Base-by-base conservation (phyloP, 192 early-diverging fungal species). In the Pilaira anomala region DNA sequence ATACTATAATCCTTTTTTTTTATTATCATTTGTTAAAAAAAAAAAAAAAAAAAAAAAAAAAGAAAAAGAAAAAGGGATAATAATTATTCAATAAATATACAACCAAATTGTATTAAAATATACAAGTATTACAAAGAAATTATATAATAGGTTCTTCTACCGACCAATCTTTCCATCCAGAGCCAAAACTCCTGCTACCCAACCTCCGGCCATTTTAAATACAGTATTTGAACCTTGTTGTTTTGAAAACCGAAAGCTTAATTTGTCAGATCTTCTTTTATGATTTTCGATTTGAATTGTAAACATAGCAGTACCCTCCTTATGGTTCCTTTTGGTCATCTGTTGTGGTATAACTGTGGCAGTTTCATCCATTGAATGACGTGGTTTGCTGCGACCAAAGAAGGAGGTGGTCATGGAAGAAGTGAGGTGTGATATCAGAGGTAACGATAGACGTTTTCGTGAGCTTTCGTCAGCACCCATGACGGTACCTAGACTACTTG, bases 381-480 rank as follows among this genome's bases (percentile, higher is more conserved):
- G n/a, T 1, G 41, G 26, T 53, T 45, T 44, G 6, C 28, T 59
- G 19, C 36, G 54, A 24, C 26, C 26, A 50, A 57, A 63, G 22
- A 63, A 52, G 4, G 62, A 52, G 7, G 39, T 60, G 5, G 66
- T 57, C 49, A 61, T 52, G 7, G 57, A 61, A 33, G 66, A 68
- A 2, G 50, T 53, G 5, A 69, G 18, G 7, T 69, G 67, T 0
- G 60, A 48, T 3, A 69, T 12, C 11, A 67, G 42, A 0, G 71
- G 71, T 41, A 67, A 19, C 0, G 71, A 73, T 6, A 73, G 60
- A 33, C 65, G 54, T 40, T 73, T 67, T 22, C 7, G 36, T 29
- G 48, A 42, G 13, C 36, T 51, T 55, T 24, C 63, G 13, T 30
- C 52, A n/a, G n/a, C n/a, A 2, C 21, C 58, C 39, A 25, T 16